Base-by-base conservation (phyloP, 768 basidiomycete species). In the Leccinellum luteum region DNA sequence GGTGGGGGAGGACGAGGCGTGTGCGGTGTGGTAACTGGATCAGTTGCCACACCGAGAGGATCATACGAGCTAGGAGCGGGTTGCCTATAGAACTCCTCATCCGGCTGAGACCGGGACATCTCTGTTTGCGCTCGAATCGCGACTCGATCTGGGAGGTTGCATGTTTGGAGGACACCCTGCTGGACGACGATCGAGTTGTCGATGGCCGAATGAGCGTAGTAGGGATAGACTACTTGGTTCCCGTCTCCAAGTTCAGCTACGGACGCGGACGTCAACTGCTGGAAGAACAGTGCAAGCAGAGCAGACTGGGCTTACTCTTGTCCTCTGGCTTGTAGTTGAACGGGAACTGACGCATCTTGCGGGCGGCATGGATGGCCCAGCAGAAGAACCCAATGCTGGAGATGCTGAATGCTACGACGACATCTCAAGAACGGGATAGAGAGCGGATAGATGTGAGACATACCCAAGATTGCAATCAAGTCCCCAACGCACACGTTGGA, bases 401-500 rank as follows among this genome's bases (percentile, higher is more conserved):
- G 6, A 67, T 15, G 19, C 66, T 48, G 50, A 57, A 67, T 3
- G 52, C 59, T 67, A 27, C 13, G 3, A 23, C 23, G 15, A 14
- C 19, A 6, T 4, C 17, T 66, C 23, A 55, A n/a, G 30, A 44
- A 21, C 27, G 2, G 38, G 35, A 30, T 12, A n/a, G 9, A 1
- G 21, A 21, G 1, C 10, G 17, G n/a, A 9, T 41, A n/a, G 28
- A 25, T 23, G 3, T 12, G 9, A 19, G 14, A 57, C 69, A 3
- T 30, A 67, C 69, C 69, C 10, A 71, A 2, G 38, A 71, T 64
- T 3, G 57, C 62, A 43, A 69, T 28, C 19, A 69, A 8, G 51
- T 69, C 65, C 1, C 69, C 68, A 3, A 69, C 12, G 19, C 68
- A 69, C 2, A 69, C 60, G 3, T 57, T 58, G 15, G 52, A 58